Evolutionary conservation across 768 basidiomycete species (phyloP).

Genomic region (Arthromyces matolae): DNA sequence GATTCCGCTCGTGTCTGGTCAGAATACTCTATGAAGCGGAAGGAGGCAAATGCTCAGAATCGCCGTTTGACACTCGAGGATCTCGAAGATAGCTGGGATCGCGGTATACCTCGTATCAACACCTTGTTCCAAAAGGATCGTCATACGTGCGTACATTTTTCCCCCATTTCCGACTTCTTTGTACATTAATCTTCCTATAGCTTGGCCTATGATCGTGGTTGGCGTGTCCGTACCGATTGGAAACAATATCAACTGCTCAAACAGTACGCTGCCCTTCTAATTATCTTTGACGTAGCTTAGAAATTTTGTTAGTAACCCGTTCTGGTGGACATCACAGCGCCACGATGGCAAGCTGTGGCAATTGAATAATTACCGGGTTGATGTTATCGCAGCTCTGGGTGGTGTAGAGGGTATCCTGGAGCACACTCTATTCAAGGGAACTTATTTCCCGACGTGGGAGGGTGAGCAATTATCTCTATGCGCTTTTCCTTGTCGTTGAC

Average conservation of each 20-base stretch:
- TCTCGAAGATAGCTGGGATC: constrained; percentile 97
- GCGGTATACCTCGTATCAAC: constrained; percentile 97
- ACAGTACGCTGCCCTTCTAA: constrained; percentile 50
- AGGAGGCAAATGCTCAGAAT: constrained; percentile 99
- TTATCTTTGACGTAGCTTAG: background rate
- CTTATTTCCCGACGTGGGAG: constrained; percentile 97
- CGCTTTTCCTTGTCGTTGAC: constrained; percentile 2
- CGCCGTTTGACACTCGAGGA: constrained; percentile 95
- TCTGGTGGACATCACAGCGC: constrained; percentile 99
- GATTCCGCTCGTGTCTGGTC: constrained; percentile 99
- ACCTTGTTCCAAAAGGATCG: constrained; percentile 98
- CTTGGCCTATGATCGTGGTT: constrained; percentile 96
- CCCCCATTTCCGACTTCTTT: background rate
- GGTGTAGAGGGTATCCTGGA: constrained; percentile 97
- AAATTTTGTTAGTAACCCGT: constrained; percentile 68
- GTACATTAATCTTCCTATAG: constrained; percentile 31
- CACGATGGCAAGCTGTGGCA: constrained; percentile 97
- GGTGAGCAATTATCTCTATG: constrained; percentile 37
- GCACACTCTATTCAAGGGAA: constrained; percentile 96
- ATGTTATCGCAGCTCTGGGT: constrained; percentile 96
- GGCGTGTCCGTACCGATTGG: constrained; percentile 97
- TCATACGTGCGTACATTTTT: constrained; percentile 63
- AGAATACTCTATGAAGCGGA: constrained; percentile 98
- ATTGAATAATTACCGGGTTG: constrained; percentile 96
- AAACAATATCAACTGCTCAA: constrained; percentile 94